Evolutionary conservation across 176 grass and related monocot species (phyloP), one percentile per base, ranked within the genome.

Genomic region (Oryza glumipatula): DNA sequence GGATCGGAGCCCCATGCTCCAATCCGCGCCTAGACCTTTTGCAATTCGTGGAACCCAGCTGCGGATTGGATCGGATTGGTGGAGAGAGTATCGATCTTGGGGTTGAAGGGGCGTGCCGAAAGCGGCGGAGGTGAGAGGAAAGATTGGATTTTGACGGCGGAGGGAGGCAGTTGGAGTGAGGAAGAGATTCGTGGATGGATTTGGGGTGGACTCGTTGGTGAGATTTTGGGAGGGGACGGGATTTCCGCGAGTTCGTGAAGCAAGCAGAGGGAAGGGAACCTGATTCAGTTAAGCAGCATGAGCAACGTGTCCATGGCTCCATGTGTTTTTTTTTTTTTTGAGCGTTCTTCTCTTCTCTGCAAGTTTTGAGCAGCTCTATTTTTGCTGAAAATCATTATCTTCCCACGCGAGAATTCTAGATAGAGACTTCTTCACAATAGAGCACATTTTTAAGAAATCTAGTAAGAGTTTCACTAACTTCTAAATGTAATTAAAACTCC

Each of bases 1-100:
- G 43, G 73, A 76, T 45, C 61, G 78, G 69, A 23, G 72, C 48
- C 58, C 52, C 72, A 85, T 78, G 52, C 66, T 10, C 60, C 56
- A 24, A 67, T 84, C 82, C 16, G 7, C 30, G 10, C 12, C 6
- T 39, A 77, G 14, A 26, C 32, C 75, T 77, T 77, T 77, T 24
- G 49, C 51, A 65, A 56, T 71, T 65, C 51, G n/a, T 24, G 30
- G 70, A 88, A 35, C 16, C 13, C 14, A 33, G 4, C 80, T 58
- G 41, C 41, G 19, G 22, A 65, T 23, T 80, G 23, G 33, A 15
- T 21, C 36, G 19, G 39, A 56, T 19, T 21, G 58, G 12, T 61
- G 8, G 52, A 47, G 65, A 15, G 68, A 51, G 9, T 1, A 26
- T 33, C 77, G 39, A 70, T n/a, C 6, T 70, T 45, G 46, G 24